A percentile compares a stretch with the other conserved stretches of the same genome.
phyloP scores from a whole-genome alignment of 306 rosid genomes.

The Nissolia schottii region DNA sequence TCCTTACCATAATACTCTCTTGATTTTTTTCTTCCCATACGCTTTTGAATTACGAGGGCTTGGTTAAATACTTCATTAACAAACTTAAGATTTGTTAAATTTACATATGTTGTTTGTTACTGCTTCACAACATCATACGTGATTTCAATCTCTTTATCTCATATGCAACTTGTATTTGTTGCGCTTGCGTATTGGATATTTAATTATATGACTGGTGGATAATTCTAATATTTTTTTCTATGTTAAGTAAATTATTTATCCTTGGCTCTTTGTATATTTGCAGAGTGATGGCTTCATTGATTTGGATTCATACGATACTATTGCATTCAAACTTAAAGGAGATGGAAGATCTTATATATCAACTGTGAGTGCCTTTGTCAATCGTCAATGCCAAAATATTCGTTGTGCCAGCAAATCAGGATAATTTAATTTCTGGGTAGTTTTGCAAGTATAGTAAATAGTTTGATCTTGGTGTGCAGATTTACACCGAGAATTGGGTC shows the following conservation, averaged over 20 bases:
- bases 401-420: neutral
- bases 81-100: neutral
- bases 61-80: neutral
- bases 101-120: neutral
- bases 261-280: conserved; percentile 19
- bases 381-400: neutral
- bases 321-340: conserved; percentile 81
- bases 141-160: neutral
- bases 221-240: neutral
- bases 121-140: neutral
- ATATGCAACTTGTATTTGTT: neutral
- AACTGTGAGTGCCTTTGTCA: conserved; percentile 52
- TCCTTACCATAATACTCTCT: neutral
- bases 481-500: conserved; percentile 93
- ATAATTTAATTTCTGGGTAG: neutral
- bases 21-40: neutral
- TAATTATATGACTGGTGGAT: neutral
- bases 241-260: neutral
- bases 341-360: conserved; percentile 93
- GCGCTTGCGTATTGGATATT: neutral
- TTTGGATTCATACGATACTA: conserved; percentile 81
- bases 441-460: neutral
- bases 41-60: neutral
- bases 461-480: conserved; percentile 43
- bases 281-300: conserved; percentile 89